Evolutionary conservation across 2,329 filamentous ascomycete species (phyloP).

Genomic region (Colletotrichum acutatum): DNA sequence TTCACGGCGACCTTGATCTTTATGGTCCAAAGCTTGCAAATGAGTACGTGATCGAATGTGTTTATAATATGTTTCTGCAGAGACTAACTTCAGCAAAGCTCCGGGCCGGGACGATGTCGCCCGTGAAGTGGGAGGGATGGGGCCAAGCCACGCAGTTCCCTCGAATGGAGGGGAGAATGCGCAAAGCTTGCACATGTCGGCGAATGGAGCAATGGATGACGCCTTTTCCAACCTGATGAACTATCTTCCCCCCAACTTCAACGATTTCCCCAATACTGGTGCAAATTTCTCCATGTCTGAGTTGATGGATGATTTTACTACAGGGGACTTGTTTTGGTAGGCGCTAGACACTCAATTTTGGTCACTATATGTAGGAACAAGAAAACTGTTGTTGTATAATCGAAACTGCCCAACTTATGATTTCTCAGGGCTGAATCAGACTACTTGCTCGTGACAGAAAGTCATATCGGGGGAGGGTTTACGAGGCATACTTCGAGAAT

Average conservation of each 20-base stretch:
- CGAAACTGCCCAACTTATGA: too few relatives aligned
- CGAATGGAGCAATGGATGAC: not conserved
- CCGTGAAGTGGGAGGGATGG: not conserved
- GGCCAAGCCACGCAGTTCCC: not conserved
- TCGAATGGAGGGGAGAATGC: not conserved
- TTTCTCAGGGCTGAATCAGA: not conserved
- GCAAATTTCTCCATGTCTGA: conserved; percentile 16
- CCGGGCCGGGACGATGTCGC: not conserved
- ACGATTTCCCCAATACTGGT: not conserved
- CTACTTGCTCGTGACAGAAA: not conserved
- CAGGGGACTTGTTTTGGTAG: conserved; percentile 30
- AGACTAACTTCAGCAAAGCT: not conserved
- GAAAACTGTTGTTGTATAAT: too few relatives aligned
- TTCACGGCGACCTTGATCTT: conserved; percentile 24
- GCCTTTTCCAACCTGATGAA: conserved; percentile 1
- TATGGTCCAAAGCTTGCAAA: conserved; percentile 11
- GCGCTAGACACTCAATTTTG: not conserved
- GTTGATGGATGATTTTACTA: conserved; percentile 23
- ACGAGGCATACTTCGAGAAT: too few relatives aligned
- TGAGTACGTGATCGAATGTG: not conserved
- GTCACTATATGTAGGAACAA: not conserved
- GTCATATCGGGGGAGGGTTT: too few relatives aligned
- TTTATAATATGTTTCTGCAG: too few relatives aligned
- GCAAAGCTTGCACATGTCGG: not conserved
- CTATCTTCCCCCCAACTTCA: conserved; percentile 22